A percentile compares a stretch with the other conserved stretches of the same genome.
These are phyloP conservation scores for Peniophora sp. DNA, from an alignment of 1,284 basidiomycete genomes.

Conservation along the genomic window DNA sequence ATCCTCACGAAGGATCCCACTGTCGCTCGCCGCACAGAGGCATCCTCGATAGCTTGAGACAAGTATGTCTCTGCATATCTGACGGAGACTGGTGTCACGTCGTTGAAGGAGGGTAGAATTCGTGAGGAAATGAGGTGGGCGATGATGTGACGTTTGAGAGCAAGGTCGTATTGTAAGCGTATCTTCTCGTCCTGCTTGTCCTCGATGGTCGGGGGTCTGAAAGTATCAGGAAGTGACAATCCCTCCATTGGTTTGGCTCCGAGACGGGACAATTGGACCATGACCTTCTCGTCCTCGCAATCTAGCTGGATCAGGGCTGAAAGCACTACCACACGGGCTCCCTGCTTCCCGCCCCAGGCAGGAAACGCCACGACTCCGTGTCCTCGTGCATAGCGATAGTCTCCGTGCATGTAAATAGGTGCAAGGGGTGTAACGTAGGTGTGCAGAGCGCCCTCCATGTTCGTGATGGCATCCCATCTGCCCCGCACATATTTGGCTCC, in stretches of 20 bases:
- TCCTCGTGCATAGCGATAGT: neutral
- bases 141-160: neutral
- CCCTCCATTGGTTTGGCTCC: neutral
- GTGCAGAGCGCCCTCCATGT: neutral
- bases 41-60: neutral
- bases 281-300: neutral
- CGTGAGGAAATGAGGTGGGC: neutral
- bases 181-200: neutral
- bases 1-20: neutral
- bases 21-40: neutral
- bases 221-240: neutral
- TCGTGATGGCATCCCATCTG: neutral
- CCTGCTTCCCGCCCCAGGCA: neutral
- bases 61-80: neutral
- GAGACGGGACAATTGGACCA: neutral
- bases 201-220: neutral
- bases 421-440: neutral
- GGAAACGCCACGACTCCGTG: neutral
- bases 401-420: neutral
- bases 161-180: neutral
- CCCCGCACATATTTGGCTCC: neutral
- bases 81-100: neutral
- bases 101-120: neutral
- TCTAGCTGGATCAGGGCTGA: neutral
- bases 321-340: neutral